Evolutionary conservation across 192 early-diverging fungal species (phyloP).

Genomic region (Entophlyctis luteolus): DNA sequence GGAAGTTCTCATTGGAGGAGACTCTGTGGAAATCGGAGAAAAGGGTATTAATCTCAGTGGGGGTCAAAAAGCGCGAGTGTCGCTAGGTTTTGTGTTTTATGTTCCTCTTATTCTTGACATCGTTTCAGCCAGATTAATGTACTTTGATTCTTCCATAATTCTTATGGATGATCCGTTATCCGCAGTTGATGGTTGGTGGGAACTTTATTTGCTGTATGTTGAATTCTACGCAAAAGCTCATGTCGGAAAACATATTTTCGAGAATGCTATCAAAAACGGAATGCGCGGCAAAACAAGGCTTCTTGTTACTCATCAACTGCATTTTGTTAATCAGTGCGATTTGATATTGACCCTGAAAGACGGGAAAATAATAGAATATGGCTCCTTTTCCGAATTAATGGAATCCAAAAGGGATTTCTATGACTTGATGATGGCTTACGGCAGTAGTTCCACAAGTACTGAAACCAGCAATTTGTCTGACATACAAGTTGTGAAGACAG

Average conservation of each 20-base stretch:
- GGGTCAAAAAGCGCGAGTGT: constrained; percentile 81
- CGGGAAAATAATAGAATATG: constrained; percentile 60
- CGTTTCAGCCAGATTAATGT: constrained; percentile 61
- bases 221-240: constrained; percentile 23
- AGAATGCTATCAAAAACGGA: constrained; percentile 60
- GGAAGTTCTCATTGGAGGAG: constrained; percentile 58
- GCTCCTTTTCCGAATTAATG: constrained; percentile 54
- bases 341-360: constrained; percentile 65
- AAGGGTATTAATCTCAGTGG: constrained; percentile 52
- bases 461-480: constrained; percentile 33
- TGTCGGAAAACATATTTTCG: constrained; percentile 64
- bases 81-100: too few species aligned
- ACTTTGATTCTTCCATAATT: constrained; percentile 51
- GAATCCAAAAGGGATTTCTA: constrained; percentile 47
- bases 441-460: constrained; percentile 42
- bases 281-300: constrained; percentile 71
- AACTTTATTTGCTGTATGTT: not conserved
- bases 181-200: constrained; percentile 66
- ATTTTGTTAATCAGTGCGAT: constrained; percentile 65
- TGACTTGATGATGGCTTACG: constrained; percentile 51
- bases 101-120: not conserved
- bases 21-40: constrained; percentile 58
- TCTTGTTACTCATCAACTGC: constrained; percentile 71
- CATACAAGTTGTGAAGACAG: not conserved
- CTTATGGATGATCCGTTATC: constrained; percentile 71